Percentiles rank a stretch among this genome's conserved stretches.
Evolutionary conservation across 1,284 basidiomycete species (phyloP).

Genomic region (Pascua sp.): DNA sequence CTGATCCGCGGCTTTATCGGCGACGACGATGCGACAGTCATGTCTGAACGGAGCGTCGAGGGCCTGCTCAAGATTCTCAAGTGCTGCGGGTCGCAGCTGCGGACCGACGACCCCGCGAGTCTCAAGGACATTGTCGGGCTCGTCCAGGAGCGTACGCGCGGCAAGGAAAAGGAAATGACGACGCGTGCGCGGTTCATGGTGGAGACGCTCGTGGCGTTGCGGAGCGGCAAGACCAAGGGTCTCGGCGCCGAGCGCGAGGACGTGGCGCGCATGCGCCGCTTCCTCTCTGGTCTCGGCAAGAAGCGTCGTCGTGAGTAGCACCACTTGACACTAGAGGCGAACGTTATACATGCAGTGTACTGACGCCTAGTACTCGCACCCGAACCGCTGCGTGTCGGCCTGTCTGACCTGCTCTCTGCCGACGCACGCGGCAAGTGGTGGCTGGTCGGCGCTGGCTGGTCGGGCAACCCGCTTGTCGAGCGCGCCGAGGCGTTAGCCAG

Average conservation of each 20-base stretch:
- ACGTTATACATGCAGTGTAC: not conserved
- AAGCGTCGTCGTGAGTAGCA: slow-evolving; percentile 64
- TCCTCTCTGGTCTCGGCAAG: slow-evolving; percentile 68
- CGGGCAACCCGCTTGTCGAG: slow-evolving; percentile 80
- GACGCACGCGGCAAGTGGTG: slow-evolving; percentile 96
- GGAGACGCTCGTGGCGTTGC: slow-evolving; percentile 81
- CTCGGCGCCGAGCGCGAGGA: slow-evolving; percentile 56
- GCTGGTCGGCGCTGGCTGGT: slow-evolving; percentile 96
- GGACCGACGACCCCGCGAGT: slow-evolving; percentile 60
- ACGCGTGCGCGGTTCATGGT: slow-evolving; percentile 77
- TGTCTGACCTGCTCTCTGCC: slow-evolving; percentile 80
- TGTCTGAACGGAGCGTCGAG: slow-evolving; percentile 80
- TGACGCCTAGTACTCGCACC: slow-evolving; percentile 63
- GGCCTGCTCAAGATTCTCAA: slow-evolving; percentile 78
- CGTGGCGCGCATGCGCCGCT: slow-evolving; percentile 74
- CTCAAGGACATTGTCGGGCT: slow-evolving; percentile 57
- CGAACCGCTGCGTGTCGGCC: slow-evolving; percentile 76
- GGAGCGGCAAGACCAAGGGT: slow-evolving; percentile 81
- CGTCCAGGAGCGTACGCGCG: slow-evolving; percentile 68
- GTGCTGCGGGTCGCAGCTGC: slow-evolving; percentile 79
- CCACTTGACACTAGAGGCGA: not conserved
- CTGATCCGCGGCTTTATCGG: slow-evolving; percentile 75
- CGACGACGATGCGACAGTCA: slow-evolving; percentile 27
- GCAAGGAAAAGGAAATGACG: slow-evolving; percentile 61
- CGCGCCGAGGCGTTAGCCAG: slow-evolving; percentile 11